Evolutionary conservation across 257 asterid species (phyloP).

Genomic region (Prunella vulgaris): DNA sequence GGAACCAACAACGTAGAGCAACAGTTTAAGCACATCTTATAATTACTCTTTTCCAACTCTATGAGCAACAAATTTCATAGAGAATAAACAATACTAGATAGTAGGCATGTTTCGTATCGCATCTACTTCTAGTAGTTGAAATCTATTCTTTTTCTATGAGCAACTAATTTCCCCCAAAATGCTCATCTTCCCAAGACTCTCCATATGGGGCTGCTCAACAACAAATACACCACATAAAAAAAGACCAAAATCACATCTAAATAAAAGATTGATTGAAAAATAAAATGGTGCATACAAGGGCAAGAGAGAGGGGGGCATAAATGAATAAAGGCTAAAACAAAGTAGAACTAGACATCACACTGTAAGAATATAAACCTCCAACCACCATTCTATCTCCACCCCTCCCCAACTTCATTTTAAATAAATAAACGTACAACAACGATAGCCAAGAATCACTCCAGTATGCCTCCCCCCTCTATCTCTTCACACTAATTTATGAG

Average conservation of each 20-base stretch:
- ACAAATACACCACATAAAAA: too few relatives aligned
- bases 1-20: slow-evolving; percentile 51
- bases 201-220: slow-evolving; percentile 67
- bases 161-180: slow-evolving; percentile 37
- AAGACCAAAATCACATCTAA: too few relatives aligned
- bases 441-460: not conserved
- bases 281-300: too few relatives aligned
- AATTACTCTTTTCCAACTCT: slow-evolving; percentile 9
- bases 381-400: not conserved
- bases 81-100: not conserved
- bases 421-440: too few relatives aligned
- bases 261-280: too few relatives aligned
- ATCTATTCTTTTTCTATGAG: too few relatives aligned
- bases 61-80: not conserved
- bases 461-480: too few relatives aligned
- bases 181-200: slow-evolving; percentile 53
- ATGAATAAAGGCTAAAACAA: too few relatives aligned
- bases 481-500: not conserved
- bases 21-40: not conserved
- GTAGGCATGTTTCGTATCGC: too few relatives aligned
- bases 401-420: too few relatives aligned
- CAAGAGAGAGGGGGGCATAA: too few relatives aligned
- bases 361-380: slow-evolving; percentile 22
- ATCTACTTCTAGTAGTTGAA: not conserved
- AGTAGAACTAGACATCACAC: slow-evolving; percentile 30